Base-by-base conservation (phyloP, 2,329 filamentous ascomycete species). In the Sarocladium brachiariae region DNA sequence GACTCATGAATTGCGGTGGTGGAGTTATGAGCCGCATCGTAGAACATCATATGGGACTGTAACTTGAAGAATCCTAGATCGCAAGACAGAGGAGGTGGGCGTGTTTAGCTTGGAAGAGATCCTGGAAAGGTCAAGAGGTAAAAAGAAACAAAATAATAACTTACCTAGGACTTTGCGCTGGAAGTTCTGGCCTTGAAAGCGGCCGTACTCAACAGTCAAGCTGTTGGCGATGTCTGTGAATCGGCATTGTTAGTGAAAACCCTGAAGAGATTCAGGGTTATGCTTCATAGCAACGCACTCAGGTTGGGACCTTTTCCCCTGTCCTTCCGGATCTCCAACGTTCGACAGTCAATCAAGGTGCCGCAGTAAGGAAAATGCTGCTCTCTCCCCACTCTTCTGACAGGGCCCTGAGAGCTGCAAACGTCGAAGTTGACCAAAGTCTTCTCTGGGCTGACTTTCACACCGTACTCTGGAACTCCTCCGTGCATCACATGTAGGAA, bases 301-400 rank as follows among this genome's bases (percentile, higher is more conserved):
- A 25, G 2, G n/a, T 4, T 23, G 5, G 31, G 4, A 25, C 14
- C 19, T 27, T 76, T 73, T 27, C 80, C 75, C 41, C 77, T 72
- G 59, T 89, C 83, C 61, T 87, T 90, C 59, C 73, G 76, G 45
- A 97, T 78, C 54, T 89, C 83, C 24, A 99, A 71, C 0, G 86
- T 90, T 49, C 69, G 70, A 16, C 82, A 87, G 61, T 96, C 73
- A 58, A 99, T 89, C 14, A 81, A 66, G 37, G 81, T 80, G 34
- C 93, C 93, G 61, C 93, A 97, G 66, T 96, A 99, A 0, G 92
- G 89, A 63, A 99, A 97, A n/a, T 57, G 57, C 2, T 59, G 52
- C 4, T 60, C 63, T 1, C 58, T 59, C 1, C 65, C 59, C 34
- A 80, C 60, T 34, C 75, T 73, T 3, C 73, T 70, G 34, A 87